A percentile compares a stretch with the other conserved stretches of the same genome.
These are phyloP conservation scores for Salix brachista DNA, from an alignment of 345 rosid genomes.

Conservation along the genomic window DNA sequence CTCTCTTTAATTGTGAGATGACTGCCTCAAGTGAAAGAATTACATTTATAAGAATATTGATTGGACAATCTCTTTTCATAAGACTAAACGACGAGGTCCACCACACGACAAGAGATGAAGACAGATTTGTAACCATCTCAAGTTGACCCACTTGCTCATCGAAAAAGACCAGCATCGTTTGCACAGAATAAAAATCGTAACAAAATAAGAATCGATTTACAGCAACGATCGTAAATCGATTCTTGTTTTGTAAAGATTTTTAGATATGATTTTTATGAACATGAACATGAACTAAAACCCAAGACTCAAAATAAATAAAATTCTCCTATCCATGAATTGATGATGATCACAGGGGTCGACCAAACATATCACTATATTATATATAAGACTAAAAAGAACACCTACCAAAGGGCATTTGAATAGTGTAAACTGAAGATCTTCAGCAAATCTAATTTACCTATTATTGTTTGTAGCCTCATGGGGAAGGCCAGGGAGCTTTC, in stretches of 20 bases:
- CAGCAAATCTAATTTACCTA: slow-evolving; percentile 5
- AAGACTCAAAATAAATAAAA: no score
- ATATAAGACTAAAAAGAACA: background rate
- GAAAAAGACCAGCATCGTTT: background rate
- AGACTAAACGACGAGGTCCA: background rate
- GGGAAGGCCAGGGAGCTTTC: slow-evolving; percentile 8
- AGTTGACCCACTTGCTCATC: background rate
- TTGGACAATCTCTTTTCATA: slow-evolving; percentile 2
- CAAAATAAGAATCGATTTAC: background rate
- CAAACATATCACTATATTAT: no score
- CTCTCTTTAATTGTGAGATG: background rate
- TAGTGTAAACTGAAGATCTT: slow-evolving; percentile 16
- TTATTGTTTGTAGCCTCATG: slow-evolving; percentile 11
- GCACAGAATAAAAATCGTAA: background rate
- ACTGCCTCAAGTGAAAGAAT: background rate
- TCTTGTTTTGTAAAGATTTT: no score
- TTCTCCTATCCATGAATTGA: no score
- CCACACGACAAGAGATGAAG: slow-evolving; percentile 9
- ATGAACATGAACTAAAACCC: background rate
- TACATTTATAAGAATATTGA: background rate
- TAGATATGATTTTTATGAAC: no score
- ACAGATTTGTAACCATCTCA: background rate
- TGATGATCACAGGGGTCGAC: no score
- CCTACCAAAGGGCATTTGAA: slow-evolving; percentile 5
- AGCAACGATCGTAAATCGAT: no score